Percentiles rank a stretch among this genome's conserved stretches.
Evolutionary conservation across 768 basidiomycete genomes (phyloP).

Genomic region (Plicaturopsis crispa): DNA sequence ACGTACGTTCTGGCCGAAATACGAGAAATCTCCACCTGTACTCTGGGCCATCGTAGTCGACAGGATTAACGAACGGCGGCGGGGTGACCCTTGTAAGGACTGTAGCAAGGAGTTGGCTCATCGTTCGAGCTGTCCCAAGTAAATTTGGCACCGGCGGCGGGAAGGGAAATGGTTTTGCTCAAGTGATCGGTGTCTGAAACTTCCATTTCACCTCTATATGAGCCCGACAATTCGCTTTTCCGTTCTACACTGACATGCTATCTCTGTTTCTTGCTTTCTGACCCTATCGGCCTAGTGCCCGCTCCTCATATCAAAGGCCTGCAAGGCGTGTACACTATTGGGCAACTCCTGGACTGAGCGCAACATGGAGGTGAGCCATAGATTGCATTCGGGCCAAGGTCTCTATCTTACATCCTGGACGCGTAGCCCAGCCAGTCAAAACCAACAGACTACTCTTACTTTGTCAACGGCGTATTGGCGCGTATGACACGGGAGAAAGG

Average conservation of each 20-base stretch:
- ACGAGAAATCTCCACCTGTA: conserved; percentile 67
- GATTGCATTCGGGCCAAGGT: too few relatives aligned
- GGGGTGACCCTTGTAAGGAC: conserved; percentile 58
- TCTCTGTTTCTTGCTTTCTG: neutral
- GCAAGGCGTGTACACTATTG: too few relatives aligned
- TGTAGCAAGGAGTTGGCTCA: conserved; percentile 23
- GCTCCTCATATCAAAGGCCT: neutral
- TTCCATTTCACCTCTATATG: neutral
- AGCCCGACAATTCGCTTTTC: neutral
- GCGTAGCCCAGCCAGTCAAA: too few relatives aligned
- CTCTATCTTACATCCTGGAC: too few relatives aligned
- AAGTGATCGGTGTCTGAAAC: neutral
- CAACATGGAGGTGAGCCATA: too few relatives aligned
- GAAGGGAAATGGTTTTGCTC: neutral
- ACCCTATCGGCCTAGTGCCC: neutral
- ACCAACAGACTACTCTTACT: conserved; percentile 51
- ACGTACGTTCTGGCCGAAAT: conserved; percentile 74
- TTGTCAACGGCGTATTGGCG: conserved; percentile 49
- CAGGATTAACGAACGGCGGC: conserved; percentile 41
- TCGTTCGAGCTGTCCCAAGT: neutral
- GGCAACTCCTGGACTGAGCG: too few relatives aligned
- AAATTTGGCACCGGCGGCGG: neutral
- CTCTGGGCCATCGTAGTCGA: conserved; percentile 69
- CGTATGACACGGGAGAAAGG: conserved; percentile 39
- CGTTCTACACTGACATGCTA: neutral